A percentile compares a stretch with the other conserved stretches of the same genome.
Evolutionary conservation across 1,139 yeast species (phyloP).

Genomic region (Protomyces inundatus): DNA sequence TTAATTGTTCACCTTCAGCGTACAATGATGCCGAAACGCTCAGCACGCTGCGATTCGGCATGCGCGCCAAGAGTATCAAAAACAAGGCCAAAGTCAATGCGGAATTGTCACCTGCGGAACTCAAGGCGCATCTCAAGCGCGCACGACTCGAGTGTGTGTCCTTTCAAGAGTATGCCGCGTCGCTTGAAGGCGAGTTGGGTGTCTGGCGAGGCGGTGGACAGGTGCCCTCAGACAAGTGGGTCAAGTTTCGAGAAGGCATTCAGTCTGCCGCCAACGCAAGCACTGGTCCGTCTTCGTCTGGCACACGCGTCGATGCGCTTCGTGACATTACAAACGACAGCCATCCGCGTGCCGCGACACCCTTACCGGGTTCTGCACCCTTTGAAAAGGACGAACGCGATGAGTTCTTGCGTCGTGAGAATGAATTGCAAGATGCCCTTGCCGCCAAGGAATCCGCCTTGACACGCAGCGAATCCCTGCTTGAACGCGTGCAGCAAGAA

Average conservation of each 20-base stretch:
- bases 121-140: conserved; percentile 49
- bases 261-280: neutral
- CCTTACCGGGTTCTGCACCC: conserved; percentile 7
- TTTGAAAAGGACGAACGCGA: conserved; percentile 33
- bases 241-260: conserved; percentile 30
- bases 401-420: conserved; percentile 38
- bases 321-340: conserved; percentile 7
- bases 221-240: conserved; percentile 41
- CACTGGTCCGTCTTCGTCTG: neutral
- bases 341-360: conserved; percentile 26
- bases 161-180: conserved; percentile 44
- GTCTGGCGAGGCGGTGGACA: conserved; percentile 49
- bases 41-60: conserved; percentile 74
- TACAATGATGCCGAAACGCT: conserved; percentile 63
- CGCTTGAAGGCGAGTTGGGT: conserved; percentile 50
- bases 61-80: conserved; percentile 66
- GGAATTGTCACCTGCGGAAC: conserved; percentile 57
- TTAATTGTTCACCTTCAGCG: conserved; percentile 69
- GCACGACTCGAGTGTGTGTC: conserved; percentile 49
- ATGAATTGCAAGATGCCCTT: conserved; percentile 39
- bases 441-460: conserved; percentile 38
- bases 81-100: conserved; percentile 66
- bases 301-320: conserved; percentile 17
- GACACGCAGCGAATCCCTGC: conserved; percentile 32
- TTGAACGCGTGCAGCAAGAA: conserved; percentile 28